Evolutionary conservation across 495 filamentous ascomycete species (phyloP).

Genomic region (Xylaria bambusicola): DNA sequence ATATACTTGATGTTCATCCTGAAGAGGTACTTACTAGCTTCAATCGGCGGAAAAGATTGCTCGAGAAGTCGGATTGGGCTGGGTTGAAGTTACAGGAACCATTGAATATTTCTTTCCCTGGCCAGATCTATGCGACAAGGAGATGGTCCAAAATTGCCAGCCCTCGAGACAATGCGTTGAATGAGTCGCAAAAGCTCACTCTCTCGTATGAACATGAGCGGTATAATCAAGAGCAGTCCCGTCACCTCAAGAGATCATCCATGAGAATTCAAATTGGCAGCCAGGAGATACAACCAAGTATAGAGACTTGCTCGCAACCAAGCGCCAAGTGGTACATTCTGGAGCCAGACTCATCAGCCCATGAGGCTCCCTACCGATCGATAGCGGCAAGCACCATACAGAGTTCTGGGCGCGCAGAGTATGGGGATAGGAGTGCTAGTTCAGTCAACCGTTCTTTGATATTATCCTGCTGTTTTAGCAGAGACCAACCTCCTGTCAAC

Average conservation of each 20-base stretch:
- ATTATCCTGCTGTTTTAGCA: not conserved
- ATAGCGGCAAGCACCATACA: conserved; percentile 15
- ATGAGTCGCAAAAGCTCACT: not conserved
- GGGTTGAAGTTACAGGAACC: conserved; percentile 33
- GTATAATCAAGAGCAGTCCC: not conserved
- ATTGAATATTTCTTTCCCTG: conserved; percentile 30
- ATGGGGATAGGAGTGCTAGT: not conserved
- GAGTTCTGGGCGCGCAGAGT: not conserved
- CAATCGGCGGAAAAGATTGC: conserved; percentile 26
- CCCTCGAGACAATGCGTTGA: conserved; percentile 5
- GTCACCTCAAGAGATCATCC: not conserved
- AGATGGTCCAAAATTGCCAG: conserved; percentile 26
- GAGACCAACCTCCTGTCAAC: conserved; percentile 22
- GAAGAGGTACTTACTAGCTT: conserved; percentile 5
- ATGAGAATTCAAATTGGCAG: conserved; percentile 42
- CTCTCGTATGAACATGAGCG: no score
- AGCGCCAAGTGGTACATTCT: conserved; percentile 19
- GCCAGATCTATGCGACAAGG: conserved; percentile 22
- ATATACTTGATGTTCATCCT: not conserved
- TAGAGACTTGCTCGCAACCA: conserved; percentile 16
- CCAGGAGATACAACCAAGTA: conserved; percentile 35
- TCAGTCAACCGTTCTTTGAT: not conserved
- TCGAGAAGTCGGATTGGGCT: conserved; percentile 34
- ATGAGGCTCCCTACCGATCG: conserved; percentile 14
- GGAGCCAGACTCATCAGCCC: not conserved